phyloP scores from a whole-genome alignment of 345 rosid genomes.

The Populus euphratica region DNA sequence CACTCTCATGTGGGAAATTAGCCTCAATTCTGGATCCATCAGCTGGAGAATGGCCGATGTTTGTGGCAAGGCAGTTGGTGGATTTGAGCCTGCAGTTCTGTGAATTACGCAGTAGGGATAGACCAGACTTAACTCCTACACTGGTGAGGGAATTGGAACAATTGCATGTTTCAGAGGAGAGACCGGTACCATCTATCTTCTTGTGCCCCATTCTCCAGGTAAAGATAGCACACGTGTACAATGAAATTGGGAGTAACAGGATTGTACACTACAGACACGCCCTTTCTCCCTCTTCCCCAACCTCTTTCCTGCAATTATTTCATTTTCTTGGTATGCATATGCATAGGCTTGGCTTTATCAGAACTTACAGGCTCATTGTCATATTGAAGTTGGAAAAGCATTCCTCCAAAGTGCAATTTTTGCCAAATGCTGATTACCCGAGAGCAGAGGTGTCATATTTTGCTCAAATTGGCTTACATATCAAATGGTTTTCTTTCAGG shows the following conservation, averaged over 20 bases:
- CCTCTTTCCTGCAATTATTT: background rate
- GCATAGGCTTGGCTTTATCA: background rate
- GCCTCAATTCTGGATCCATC: constrained; percentile 52
- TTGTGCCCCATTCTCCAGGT: constrained; percentile 76
- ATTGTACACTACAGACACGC: background rate
- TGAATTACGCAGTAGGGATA: constrained; percentile 41
- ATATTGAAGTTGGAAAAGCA: background rate
- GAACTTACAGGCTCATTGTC: background rate
- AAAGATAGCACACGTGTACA: background rate
- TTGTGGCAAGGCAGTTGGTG: constrained; percentile 41
- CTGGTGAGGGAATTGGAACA: constrained; percentile 64
- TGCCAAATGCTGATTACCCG: background rate
- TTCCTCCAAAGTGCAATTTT: background rate
- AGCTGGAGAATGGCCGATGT: constrained; percentile 66
- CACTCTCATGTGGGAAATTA: constrained; percentile 38
- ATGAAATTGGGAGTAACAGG: background rate
- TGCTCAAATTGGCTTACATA: background rate
- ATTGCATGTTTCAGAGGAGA: constrained; percentile 51
- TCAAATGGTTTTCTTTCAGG: constrained; percentile 37
- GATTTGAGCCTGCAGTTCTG: constrained; percentile 64
- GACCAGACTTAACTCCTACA: constrained; percentile 59
- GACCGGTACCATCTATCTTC: constrained; percentile 59
- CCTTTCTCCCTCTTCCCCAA: background rate
- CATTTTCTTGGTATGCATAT: background rate
- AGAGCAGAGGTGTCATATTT: background rate